phyloP scores from a whole-genome alignment of 257 asterid genomes.

The Capsicum rhomboideum region DNA sequence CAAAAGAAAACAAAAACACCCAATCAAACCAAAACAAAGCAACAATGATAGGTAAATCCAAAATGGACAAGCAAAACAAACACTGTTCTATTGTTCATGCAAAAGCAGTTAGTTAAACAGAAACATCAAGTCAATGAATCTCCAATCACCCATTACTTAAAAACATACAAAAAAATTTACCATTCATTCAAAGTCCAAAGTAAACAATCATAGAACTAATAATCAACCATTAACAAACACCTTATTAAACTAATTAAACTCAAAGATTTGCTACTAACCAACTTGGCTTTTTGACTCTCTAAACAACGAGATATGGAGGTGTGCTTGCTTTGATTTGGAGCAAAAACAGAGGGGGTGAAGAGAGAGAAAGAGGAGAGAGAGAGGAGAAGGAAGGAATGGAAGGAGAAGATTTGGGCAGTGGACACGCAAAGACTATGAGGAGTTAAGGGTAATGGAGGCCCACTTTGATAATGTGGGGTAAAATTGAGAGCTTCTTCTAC shows the following conservation, averaged over 20 bases:
- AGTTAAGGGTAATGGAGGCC: conserved; percentile 35
- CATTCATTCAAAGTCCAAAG: background rate
- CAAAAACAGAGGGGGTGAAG: conserved; percentile 16
- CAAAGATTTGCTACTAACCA: too few relatives aligned
- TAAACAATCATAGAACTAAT: background rate
- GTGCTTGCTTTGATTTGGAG: conserved; percentile 38
- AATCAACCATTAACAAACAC: background rate
- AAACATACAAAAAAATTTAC: background rate
- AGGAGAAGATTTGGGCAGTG: conserved; percentile 21
- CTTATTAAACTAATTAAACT: too few relatives aligned
- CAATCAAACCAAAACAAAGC: background rate
- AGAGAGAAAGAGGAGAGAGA: background rate
- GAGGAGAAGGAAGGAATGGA: conserved; percentile 4
- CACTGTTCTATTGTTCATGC: conserved; percentile 11
- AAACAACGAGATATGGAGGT: background rate
- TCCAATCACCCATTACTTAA: background rate
- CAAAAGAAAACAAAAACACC: background rate
- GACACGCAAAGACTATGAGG: conserved; percentile 41
- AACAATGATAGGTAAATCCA: background rate
- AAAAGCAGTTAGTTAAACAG: background rate
- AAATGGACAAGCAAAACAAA: background rate
- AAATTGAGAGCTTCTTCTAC: background rate
- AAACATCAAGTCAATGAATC: background rate
- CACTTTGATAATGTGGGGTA: conserved; percentile 24
- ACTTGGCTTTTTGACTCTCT: background rate